Conservation (phyloP, 805 yeast species). For the Spathaspora sp. region DNA sequence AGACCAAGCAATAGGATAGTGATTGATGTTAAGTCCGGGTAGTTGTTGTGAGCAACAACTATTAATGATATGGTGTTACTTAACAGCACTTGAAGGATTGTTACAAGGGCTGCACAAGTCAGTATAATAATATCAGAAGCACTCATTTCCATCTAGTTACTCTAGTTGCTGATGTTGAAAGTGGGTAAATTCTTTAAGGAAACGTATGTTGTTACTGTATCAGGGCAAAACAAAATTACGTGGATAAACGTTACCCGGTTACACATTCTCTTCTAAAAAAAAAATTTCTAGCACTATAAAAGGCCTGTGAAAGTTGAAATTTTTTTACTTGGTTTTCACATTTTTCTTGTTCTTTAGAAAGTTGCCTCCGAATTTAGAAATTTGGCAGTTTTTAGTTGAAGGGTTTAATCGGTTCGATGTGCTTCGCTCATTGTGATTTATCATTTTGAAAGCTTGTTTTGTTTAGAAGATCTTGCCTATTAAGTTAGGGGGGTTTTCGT, state of each 20-base stretch:
- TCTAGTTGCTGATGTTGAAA: neutral
- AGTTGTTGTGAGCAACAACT: constrained; percentile 10
- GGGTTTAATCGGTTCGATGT: constrained; percentile 1
- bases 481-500: constrained; percentile 32
- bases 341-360: constrained; percentile 24
- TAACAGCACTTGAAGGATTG: constrained; percentile 9
- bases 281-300: neutral
- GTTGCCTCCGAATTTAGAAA: constrained; percentile 36
- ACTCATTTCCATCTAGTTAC: constrained; percentile 4
- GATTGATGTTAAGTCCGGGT: constrained; percentile 17
- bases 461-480: constrained; percentile 30
- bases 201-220: neutral
- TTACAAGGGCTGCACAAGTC: constrained; percentile 8
- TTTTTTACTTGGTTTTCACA: constrained; percentile 1
- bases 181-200: neutral
- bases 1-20: constrained; percentile 11
- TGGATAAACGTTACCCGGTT: neutral
- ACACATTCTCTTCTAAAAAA: neutral
- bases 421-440: constrained; percentile 1
- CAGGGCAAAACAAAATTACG: neutral
- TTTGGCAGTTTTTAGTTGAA: constrained; percentile 24
- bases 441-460: constrained; percentile 15
- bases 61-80: constrained; percentile 10
- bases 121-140: constrained; percentile 10
- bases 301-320: neutral